Conservation (phyloP, 306 rosid genomes). For the Herpetospermum pedunculosum region DNA sequence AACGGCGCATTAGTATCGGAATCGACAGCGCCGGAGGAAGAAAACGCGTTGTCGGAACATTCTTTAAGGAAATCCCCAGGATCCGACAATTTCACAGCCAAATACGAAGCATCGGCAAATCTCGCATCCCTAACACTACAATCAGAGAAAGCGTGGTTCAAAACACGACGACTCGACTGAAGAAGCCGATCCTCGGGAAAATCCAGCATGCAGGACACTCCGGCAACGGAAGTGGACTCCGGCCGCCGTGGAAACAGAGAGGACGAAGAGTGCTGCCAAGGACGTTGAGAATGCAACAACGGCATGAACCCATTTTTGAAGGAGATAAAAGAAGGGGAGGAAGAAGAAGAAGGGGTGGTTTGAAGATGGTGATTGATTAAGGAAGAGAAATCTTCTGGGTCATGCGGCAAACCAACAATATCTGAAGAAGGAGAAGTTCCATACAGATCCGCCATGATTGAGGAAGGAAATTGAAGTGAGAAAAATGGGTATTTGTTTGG, state of each 20-base stretch:
- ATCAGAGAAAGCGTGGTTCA: conserved; percentile 1
- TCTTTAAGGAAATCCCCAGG: conserved; percentile 21
- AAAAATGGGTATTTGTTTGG: background rate
- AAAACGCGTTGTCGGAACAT: conserved; percentile 20
- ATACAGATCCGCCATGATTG: conserved; percentile 39
- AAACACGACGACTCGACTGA: conserved; percentile 9
- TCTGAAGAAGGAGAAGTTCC: conserved; percentile 28
- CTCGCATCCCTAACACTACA: conserved; percentile 5
- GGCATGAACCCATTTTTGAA: conserved; percentile 17
- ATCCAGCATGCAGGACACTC: conserved; percentile 7
- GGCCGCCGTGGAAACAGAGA: conserved; percentile 11
- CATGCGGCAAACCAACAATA: conserved; percentile 17
- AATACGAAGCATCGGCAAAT: background rate
- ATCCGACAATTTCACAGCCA: conserved; percentile 15
- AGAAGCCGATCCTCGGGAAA: conserved; percentile 10
- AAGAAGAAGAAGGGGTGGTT: conserved; percentile 13
- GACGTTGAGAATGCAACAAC: conserved; percentile 15
- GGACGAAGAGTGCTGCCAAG: conserved; percentile 12
- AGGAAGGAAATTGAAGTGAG: background rate
- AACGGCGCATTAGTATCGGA: conserved; percentile 21
- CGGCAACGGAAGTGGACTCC: background rate
- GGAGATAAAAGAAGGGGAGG: conserved; percentile 17
- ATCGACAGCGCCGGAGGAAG: conserved; percentile 19
- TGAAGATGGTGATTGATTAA: conserved; percentile 46
- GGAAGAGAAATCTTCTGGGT: conserved; percentile 50